Evolutionary conservation across 352 stramenopile genomes (phyloP).

Genomic region (Phytophthora kernoviae): DNA sequence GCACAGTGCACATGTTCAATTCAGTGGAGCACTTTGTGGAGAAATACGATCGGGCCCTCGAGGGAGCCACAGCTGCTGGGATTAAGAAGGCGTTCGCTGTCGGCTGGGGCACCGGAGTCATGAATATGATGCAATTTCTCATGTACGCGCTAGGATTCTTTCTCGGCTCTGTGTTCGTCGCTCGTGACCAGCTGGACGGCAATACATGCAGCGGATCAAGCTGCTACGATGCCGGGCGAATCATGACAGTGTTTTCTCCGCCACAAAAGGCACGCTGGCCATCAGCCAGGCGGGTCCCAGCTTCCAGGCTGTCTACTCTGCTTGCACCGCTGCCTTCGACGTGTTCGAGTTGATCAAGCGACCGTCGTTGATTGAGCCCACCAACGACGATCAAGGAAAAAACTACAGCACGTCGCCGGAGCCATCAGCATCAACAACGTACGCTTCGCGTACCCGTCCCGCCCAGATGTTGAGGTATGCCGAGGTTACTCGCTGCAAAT

Average conservation of each 20-base stretch:
- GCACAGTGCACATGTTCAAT: constrained; percentile 67
- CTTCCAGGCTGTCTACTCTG: constrained; percentile 41
- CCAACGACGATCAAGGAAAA: constrained; percentile 25
- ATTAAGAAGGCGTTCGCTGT: constrained; percentile 46
- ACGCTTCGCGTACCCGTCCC: constrained; percentile 56
- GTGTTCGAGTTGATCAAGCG: constrained; percentile 61
- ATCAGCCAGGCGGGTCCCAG: constrained; percentile 46
- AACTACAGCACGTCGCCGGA: constrained; percentile 42
- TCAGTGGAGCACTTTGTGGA: constrained; percentile 34
- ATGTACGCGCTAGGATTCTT: constrained; percentile 65
- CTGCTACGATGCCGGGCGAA: constrained; percentile 48
- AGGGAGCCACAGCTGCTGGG: constrained; percentile 23
- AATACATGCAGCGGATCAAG: constrained; percentile 22
- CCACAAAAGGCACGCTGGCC: constrained; percentile 45
- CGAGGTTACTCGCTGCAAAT: constrained; percentile 47
- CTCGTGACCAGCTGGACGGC: constrained; percentile 31
- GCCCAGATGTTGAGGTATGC: constrained; percentile 44
- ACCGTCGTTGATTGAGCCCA: constrained; percentile 51
- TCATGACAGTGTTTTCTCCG: constrained; percentile 61
- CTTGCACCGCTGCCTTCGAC: constrained; percentile 39
- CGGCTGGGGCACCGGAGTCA: constrained; percentile 41
- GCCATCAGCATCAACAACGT: constrained; percentile 85
- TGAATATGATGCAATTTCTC: constrained; percentile 43
- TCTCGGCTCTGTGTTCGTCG: constrained; percentile 41
- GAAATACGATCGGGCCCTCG: constrained; percentile 49